Evolutionary conservation across 78 protist species (phyloP).

Genomic region (Speleostelium caveatum): DNA sequence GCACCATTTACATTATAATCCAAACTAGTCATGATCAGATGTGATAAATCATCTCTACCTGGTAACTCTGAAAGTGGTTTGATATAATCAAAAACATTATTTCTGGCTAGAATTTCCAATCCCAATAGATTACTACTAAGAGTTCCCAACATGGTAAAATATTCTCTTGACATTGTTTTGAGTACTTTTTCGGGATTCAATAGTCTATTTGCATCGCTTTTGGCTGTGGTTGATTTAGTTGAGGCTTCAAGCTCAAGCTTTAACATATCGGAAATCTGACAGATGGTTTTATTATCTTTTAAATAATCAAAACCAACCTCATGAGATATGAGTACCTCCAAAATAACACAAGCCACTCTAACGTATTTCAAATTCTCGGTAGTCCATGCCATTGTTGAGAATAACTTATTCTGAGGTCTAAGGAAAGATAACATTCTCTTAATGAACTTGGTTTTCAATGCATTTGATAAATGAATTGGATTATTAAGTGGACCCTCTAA

Average conservation of each 20-base stretch:
- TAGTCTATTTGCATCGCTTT: background rate
- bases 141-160: conserved; percentile 80
- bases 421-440: conserved; percentile 60
- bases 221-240: background rate
- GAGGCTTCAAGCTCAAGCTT: conserved; percentile 31
- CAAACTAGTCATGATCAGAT: conserved; percentile 41
- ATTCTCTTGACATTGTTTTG: conserved; percentile 79
- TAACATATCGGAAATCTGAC: conserved; percentile 66
- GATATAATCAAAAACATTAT: conserved; percentile 66
- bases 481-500: conserved; percentile 79
- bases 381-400: conserved; percentile 79
- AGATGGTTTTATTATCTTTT: conserved; percentile 62
- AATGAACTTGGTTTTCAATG: conserved; percentile 77
- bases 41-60: conserved; percentile 64
- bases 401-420: conserved; percentile 57
- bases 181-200: conserved; percentile 59
- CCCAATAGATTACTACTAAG: conserved; percentile 22
- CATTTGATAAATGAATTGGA: conserved; percentile 37
- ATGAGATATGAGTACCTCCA: conserved; percentile 60
- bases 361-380: conserved; percentile 73
- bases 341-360: conserved; percentile 39
- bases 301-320: conserved; percentile 65
- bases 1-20: conserved; percentile 67
- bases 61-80: conserved; percentile 67
- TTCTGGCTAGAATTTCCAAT: conserved; percentile 45